These are phyloP conservation scores for Phialophora tarda DNA, from an alignment of 2,329 filamentous ascomycete species.

Conservation along the genomic window DNA sequence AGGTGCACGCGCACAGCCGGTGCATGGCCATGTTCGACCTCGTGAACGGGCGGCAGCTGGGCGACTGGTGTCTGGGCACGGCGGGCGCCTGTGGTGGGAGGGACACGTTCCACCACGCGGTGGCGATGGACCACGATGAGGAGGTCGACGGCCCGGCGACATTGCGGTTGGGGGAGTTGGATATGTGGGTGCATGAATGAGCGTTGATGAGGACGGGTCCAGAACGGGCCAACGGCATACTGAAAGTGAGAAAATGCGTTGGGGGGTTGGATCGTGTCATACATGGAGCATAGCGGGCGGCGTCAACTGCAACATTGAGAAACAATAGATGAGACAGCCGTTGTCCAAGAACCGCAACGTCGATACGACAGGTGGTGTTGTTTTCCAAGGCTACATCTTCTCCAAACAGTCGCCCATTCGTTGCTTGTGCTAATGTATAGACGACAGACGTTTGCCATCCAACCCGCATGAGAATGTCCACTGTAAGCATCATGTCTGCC, in stretches of 20 bases:
- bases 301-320: neutral
- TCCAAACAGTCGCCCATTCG: neutral
- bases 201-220: neutral
- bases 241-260: slow-evolving; percentile 9
- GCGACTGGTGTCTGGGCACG: slow-evolving; percentile 4
- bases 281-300: neutral
- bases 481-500: neutral
- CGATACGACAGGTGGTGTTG: neutral
- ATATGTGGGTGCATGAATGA: neutral
- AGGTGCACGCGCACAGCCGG: slow-evolving; percentile 5
- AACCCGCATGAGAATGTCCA: neutral
- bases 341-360: neutral
- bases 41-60: neutral
- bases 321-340: neutral
- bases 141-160: neutral
- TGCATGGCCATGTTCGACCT: neutral
- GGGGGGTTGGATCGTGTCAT: neutral
- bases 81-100: slow-evolving; percentile 13
- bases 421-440: neutral
- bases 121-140: neutral
- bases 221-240: neutral
- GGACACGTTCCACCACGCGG: neutral
- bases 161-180: neutral
- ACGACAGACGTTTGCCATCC: neutral
- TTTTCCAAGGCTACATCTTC: neutral